phyloP scores from a whole-genome alignment of 805 yeast genomes.

The Teunomyces lycoperdinae region DNA sequence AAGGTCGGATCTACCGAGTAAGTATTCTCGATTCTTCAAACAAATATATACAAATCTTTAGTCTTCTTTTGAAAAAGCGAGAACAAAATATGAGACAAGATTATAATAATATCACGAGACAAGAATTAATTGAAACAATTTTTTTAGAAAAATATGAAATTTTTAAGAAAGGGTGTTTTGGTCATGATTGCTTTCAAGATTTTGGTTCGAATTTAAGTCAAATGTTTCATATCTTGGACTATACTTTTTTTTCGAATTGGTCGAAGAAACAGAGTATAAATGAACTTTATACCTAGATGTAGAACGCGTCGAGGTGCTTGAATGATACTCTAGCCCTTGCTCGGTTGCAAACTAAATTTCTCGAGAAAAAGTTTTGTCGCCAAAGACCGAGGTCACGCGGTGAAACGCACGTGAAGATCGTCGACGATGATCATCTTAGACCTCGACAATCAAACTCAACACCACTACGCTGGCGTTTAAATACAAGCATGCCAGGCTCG shows the following conservation, averaged over 20 bases:
- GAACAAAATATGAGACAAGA: no score
- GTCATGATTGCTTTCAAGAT: not conserved
- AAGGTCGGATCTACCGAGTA: conserved; percentile 25
- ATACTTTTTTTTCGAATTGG: no score
- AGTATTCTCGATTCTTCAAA: not conserved
- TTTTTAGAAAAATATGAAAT: not conserved
- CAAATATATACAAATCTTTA: not conserved
- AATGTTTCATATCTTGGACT: no score
- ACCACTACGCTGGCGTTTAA: conserved; percentile 1
- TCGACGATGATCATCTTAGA: conserved; percentile 4
- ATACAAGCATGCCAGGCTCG: conserved; percentile 1
- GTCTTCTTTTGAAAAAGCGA: no score
- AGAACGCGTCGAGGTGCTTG: not conserved
- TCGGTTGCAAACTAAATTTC: not conserved
- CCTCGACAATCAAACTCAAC: not conserved
- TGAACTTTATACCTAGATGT: no score
- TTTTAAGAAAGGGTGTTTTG: not conserved
- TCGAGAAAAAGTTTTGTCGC: not conserved
- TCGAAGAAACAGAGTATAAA: no score
- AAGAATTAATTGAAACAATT: no score
- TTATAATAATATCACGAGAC: no score
- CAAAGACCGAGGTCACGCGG: not conserved
- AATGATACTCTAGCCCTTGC: not conserved
- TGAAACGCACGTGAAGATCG: not conserved
- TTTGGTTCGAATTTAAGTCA: no score